phyloP scores from a whole-genome alignment of 164 flowering plant genomes.

The Chimonanthus salicifolius region DNA sequence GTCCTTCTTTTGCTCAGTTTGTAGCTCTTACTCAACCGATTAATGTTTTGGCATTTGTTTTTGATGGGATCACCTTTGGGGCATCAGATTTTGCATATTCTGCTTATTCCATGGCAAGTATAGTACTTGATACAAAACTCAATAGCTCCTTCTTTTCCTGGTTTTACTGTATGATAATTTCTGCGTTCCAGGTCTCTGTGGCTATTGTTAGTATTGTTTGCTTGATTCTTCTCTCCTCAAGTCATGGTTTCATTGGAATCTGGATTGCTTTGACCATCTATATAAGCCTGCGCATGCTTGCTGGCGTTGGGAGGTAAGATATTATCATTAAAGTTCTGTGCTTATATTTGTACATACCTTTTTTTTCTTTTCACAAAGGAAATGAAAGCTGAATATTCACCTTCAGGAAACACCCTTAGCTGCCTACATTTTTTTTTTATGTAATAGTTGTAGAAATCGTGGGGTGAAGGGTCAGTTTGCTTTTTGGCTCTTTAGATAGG shows the following conservation, averaged over 20 bases:
- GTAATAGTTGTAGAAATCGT: too few species aligned
- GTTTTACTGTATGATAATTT: neutral
- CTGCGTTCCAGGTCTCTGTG: constrained; percentile 56
- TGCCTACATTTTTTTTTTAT: too few species aligned
- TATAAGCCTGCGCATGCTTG: constrained; percentile 64
- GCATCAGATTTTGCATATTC: constrained; percentile 87
- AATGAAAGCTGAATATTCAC: too few species aligned
- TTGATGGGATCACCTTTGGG: constrained; percentile 83
- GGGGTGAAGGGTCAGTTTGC: too few species aligned
- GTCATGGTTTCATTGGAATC: constrained; percentile 67
- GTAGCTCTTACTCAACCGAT: constrained; percentile 82
- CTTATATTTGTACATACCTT: too few species aligned
- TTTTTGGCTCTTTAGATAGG: too few species aligned
- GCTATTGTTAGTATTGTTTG: constrained; percentile 61
- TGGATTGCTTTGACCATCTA: constrained; percentile 82
- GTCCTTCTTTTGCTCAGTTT: constrained; percentile 43
- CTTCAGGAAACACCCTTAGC: too few species aligned
- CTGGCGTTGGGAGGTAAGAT: constrained; percentile 76
- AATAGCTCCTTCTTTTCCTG: neutral
- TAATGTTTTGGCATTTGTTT: constrained; percentile 79
- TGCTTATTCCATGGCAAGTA: constrained; percentile 73
- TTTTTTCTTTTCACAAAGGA: too few species aligned
- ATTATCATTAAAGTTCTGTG: neutral
- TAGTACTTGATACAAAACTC: neutral
- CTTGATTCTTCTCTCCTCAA: constrained; percentile 48